Base-by-base conservation (phyloP, 305 asterid species). In the Fraxinus sp. region DNA sequence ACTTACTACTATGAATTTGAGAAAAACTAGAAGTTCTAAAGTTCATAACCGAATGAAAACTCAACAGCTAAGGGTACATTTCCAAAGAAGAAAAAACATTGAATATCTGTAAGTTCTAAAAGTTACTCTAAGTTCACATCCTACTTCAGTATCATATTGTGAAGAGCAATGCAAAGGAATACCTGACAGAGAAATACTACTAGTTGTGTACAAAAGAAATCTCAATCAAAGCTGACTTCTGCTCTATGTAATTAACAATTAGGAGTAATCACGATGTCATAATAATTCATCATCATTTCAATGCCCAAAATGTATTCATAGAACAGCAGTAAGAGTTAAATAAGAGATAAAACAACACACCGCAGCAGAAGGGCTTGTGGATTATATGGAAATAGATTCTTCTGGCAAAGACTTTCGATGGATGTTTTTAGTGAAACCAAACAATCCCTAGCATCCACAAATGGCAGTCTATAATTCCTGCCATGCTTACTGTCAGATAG, bases 321-420 rank as follows among this genome's bases (percentile, higher is more conserved):
- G 39, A 70, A 70, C 75, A 28, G 75, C 22, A 70, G 75, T 10
- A 70, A 30, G 10, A 14, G 75, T 28, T 30, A 70, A 82, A 77
- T 62, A 33, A 14, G 79, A 64, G 64, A 80, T 33, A 86, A 77
- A 78, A 14, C 37, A 28, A 79, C 89, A 79, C 84, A 96, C 99
- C 98, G 94, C 20, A 77, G 86, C 76, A 96, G 86, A 81, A 96
- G 94, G 78, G 87, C 98, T 85, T 86, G 85, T 7, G 98, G 97
- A 84, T 94, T 93, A 83, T 96, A 96, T 0, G 98, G 98, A 83
- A 96, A 94, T 73, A 96, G 84, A 18, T 88, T 86, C 88, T 93
- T 96, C 78, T 85, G 90, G 90, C 89, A 79, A 79, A 96, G 96
- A 78, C 84, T 90, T 81, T 87, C 87, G 59, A 96, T 85, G 79